Evolutionary conservation across 768 basidiomycete genomes (phyloP).

Genomic region (Pleurotus giganteus): DNA sequence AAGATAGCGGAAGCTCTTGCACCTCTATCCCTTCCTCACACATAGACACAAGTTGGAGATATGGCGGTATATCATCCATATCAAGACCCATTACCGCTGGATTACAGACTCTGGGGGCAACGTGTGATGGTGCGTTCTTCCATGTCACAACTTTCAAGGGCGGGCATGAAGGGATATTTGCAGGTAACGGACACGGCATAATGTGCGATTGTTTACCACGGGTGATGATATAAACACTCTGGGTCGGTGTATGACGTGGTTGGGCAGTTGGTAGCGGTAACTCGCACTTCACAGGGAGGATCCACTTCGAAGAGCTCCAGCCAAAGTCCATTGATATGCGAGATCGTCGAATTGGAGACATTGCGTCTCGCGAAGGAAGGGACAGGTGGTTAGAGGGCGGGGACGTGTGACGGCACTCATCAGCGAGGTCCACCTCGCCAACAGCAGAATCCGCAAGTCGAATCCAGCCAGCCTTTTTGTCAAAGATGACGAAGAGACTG

Average conservation of each 20-base stretch:
- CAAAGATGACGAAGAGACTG: conserved; percentile 79
- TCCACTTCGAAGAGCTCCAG: conserved; percentile 43
- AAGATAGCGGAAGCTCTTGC: conserved; percentile 60
- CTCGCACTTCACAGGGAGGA: conserved; percentile 45
- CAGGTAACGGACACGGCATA: conserved; percentile 64
- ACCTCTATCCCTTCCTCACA: conserved; percentile 73
- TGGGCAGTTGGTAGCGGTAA: conserved; percentile 37
- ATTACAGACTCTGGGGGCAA: conserved; percentile 50
- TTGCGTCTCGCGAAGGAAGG: conserved; percentile 22
- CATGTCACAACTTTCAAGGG: conserved; percentile 59
- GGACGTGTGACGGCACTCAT: conserved; percentile 31
- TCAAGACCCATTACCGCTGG: conserved; percentile 23
- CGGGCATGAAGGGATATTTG: conserved; percentile 38
- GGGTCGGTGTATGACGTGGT: conserved; percentile 26
- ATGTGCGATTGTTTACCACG: conserved; percentile 69
- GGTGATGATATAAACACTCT: conserved; percentile 63
- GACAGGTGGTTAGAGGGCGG: conserved; percentile 17
- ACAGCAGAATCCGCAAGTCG: conserved; percentile 79
- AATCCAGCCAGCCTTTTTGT: conserved; percentile 86
- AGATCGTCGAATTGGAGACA: conserved; percentile 35
- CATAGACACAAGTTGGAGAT: conserved; percentile 70
- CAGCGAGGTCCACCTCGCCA: conserved; percentile 68
- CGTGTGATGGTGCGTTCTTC: conserved; percentile 53
- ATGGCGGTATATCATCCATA: conserved; percentile 30
- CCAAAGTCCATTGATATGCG: conserved; percentile 30